Conservation (phyloP, 1,284 basidiomycete genomes). For the Pulchroboletus neoregius region DNA sequence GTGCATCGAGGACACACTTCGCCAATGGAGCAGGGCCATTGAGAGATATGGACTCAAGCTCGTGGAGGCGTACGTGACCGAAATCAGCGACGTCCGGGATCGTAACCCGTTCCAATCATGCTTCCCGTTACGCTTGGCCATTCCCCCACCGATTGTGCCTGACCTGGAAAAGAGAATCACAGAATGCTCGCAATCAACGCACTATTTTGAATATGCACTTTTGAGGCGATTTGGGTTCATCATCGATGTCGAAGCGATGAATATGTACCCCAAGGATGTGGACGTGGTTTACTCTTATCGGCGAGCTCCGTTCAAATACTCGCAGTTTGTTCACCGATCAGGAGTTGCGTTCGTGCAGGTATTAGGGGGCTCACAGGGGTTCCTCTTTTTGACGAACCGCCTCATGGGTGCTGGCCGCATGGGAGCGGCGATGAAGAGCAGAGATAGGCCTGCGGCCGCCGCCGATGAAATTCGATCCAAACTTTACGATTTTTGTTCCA, state of each 20-base stretch:
- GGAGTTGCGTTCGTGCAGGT: slow-evolving; percentile 88
- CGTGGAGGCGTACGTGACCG: slow-evolving; percentile 88
- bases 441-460: slow-evolving; percentile 45
- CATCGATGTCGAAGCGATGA: slow-evolving; percentile 79
- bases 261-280: slow-evolving; percentile 72
- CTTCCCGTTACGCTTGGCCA: slow-evolving; percentile 71
- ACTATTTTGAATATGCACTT: slow-evolving; percentile 81
- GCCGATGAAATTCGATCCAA: slow-evolving; percentile 60
- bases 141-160: slow-evolving; percentile 68
- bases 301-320: slow-evolving; percentile 69
- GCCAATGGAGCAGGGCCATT: slow-evolving; percentile 80
- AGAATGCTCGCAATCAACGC: slow-evolving; percentile 56
- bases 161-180: slow-evolving; percentile 67
- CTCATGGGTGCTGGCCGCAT: slow-evolving; percentile 67
- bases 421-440: slow-evolving; percentile 50
- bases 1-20: slow-evolving; percentile 88
- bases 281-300: slow-evolving; percentile 91
- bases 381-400: slow-evolving; percentile 85
- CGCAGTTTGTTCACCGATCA: slow-evolving; percentile 86
- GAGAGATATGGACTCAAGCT: slow-evolving; percentile 90
- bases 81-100: slow-evolving; percentile 77
- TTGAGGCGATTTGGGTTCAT: slow-evolving; percentile 78
- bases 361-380: slow-evolving; percentile 72
- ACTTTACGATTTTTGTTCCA: slow-evolving; percentile 65
- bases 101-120: slow-evolving; percentile 89